Conservation (phyloP, 2,329 filamentous ascomycete genomes). For the Xylariales sp. region DNA sequence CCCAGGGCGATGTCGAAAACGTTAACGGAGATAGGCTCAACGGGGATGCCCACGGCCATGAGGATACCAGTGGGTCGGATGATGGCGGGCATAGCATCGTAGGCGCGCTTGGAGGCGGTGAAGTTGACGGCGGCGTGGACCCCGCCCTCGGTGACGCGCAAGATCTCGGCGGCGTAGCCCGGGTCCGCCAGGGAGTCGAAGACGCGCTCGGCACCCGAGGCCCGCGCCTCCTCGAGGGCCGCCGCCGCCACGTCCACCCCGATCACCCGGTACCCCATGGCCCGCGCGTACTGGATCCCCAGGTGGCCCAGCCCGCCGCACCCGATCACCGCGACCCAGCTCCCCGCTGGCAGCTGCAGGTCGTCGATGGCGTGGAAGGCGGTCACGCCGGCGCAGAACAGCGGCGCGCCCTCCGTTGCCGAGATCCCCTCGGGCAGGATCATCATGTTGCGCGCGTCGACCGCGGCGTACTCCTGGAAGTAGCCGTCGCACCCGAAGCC, state of each 20-base stretch:
- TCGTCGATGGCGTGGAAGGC: constrained; percentile 16
- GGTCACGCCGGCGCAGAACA: constrained; percentile 24
- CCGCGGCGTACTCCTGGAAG: constrained; percentile 21
- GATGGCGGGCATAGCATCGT: constrained; percentile 1
- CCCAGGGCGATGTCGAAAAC: constrained; percentile 1
- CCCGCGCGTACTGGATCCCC: constrained; percentile 17
- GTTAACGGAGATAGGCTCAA: constrained; percentile 8
- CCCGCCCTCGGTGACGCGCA: background rate
- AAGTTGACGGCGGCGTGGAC: constrained; percentile 2
- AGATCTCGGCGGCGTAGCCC: constrained; percentile 1
- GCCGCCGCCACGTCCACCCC: constrained; percentile 16
- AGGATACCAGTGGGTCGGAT: constrained; percentile 9
- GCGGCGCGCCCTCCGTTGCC: constrained; percentile 15
- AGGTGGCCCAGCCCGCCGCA: constrained; percentile 21
- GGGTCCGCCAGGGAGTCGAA: constrained; percentile 9
- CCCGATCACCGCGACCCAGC: constrained; percentile 20
- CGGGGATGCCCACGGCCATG: constrained; percentile 12
- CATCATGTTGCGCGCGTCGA: constrained; percentile 18
- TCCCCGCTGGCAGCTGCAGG: constrained; percentile 8
- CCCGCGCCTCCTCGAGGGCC: constrained; percentile 10
- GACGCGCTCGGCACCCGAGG: constrained; percentile 7
- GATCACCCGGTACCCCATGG: constrained; percentile 18
- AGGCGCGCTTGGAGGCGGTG: background rate
- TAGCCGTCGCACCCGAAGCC: constrained; percentile 19
- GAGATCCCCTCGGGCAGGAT: constrained; percentile 17